Conservation (phyloP, 2,329 filamentous ascomycete genomes). For the Apiospora malaysiana region DNA sequence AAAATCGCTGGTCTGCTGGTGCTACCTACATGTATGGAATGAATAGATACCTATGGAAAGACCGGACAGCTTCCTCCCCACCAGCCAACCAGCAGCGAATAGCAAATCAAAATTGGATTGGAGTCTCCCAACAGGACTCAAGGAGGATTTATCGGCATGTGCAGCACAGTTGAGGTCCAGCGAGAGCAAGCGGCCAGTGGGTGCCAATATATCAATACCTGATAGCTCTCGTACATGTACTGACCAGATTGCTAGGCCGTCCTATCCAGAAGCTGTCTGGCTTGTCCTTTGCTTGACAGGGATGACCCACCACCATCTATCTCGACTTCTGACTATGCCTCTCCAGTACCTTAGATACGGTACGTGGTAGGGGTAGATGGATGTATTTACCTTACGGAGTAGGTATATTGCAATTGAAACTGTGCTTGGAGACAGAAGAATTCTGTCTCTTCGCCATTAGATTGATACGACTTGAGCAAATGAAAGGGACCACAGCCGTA, state of each 20-base stretch:
- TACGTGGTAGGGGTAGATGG: background rate
- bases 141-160: conserved; percentile 7
- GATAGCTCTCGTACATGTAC: no score
- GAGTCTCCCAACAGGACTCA: conserved; percentile 5
- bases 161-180: background rate
- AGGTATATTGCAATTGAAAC: background rate
- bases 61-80: conserved; percentile 14
- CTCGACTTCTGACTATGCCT: conserved; percentile 3
- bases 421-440: no score
- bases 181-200: no score
- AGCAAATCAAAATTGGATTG: background rate
- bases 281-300: background rate
- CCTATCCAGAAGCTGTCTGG: background rate
- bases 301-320: conserved; percentile 8
- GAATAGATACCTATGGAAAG: background rate
- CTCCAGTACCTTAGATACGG: no score
- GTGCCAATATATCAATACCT: no score
- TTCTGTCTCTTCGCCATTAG: background rate
- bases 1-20: background rate
- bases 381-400: background rate
- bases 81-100: background rate
- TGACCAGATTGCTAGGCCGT: no score
- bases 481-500: background rate
- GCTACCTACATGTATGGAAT: no score
- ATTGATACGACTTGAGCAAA: background rate